These are phyloP conservation scores for Sclerotinia spermophila DNA, from an alignment of 2,329 filamentous ascomycete genomes.

Conservation along the genomic window DNA sequence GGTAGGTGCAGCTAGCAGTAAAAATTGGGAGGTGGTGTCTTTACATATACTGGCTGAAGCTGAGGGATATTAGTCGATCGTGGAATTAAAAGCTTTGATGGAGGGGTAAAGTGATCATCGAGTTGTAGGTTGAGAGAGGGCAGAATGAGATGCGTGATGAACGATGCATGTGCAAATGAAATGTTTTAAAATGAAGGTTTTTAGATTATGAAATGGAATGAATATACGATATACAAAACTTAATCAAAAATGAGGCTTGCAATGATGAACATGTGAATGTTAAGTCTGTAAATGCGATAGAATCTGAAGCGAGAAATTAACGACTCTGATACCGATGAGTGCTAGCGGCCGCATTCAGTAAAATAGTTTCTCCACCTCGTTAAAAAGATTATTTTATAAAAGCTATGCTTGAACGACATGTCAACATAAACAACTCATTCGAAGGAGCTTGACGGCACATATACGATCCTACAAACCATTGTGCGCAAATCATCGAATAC, in stretches of 20 bases:
- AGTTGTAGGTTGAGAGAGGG: not conserved
- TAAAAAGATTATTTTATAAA: not conserved
- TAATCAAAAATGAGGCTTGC: not conserved
- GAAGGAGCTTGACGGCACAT: not conserved
- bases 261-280: not conserved
- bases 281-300: too few species aligned
- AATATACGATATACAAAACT: not conserved
- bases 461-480: not conserved
- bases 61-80: not conserved
- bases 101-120: not conserved
- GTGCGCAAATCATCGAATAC: not conserved
- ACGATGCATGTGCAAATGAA: not conserved
- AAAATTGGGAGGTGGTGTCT: not conserved
- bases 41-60: not conserved
- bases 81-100: not conserved
- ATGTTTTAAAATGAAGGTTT: not conserved
- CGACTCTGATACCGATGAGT: not conserved
- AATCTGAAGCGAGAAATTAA: not conserved
- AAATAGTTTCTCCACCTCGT: constrained; percentile 10
- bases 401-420: not conserved
- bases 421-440: not conserved
- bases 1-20: not conserved
- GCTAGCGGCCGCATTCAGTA: constrained; percentile 10
- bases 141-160: not conserved
- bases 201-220: not conserved